phyloP scores from a whole-genome alignment of 805 yeast species.

The Kuraishia borneana region DNA sequence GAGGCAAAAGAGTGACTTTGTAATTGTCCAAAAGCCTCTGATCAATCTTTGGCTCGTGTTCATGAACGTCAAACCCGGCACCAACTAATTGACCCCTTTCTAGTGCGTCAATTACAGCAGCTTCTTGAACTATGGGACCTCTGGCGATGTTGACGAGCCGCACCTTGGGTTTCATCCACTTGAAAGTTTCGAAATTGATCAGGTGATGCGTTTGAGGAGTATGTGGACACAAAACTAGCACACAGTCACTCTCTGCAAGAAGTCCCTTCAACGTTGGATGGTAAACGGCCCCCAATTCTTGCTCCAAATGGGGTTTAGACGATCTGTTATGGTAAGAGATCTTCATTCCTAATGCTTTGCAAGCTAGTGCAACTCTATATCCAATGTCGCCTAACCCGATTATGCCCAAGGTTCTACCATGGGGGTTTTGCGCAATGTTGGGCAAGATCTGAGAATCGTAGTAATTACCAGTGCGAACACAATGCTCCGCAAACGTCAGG shows the following conservation, averaged over 20 bases:
- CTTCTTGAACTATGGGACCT: conserved; percentile 28
- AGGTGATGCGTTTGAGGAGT: conserved; percentile 25
- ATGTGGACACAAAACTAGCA: conserved; percentile 27
- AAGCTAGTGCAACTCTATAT: conserved; percentile 26
- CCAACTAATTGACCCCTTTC: conserved; percentile 29
- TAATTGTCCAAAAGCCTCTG: conserved; percentile 20
- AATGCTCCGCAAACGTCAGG: conserved; percentile 24
- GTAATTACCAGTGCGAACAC: conserved; percentile 22
- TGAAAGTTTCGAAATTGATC: conserved; percentile 20
- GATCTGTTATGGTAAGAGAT: conserved; percentile 29
- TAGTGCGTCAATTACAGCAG: conserved; percentile 26
- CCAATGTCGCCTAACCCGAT: conserved; percentile 40
- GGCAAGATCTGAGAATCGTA: conserved; percentile 19
- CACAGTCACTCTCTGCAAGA: conserved; percentile 17
- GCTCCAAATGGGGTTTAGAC: conserved; percentile 18
- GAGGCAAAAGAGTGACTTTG: conserved; percentile 25
- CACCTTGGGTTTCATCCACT: conserved; percentile 15
- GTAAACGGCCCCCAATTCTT: conserved; percentile 19
- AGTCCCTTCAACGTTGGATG: conserved; percentile 14
- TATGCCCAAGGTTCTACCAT: conserved; percentile 31
- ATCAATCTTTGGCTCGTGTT: conserved; percentile 27
- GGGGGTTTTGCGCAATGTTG: conserved; percentile 25
- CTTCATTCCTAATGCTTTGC: conserved; percentile 31
- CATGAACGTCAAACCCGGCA: conserved; percentile 31
- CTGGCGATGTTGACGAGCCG: conserved; percentile 25